phyloP scores from a whole-genome alignment of 306 rosid genomes.

The Myrica gale region DNA sequence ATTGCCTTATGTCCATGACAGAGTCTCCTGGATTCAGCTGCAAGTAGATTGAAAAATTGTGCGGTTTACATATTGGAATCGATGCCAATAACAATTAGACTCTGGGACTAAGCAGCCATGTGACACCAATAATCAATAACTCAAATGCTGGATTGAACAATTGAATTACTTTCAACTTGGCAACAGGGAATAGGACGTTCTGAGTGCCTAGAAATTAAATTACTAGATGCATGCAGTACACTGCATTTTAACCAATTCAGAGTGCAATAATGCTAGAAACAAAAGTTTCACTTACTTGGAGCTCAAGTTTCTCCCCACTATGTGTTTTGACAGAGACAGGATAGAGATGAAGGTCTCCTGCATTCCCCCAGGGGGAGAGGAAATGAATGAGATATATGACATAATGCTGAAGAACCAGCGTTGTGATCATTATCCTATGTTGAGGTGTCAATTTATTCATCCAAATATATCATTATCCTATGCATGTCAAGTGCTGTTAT shows the following conservation, averaged over 20 bases:
- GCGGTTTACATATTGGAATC: constrained; percentile 7
- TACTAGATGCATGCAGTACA: background rate
- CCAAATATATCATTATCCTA: background rate
- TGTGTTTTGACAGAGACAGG: constrained; percentile 87
- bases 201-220: constrained; percentile 2
- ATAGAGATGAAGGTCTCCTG: constrained; percentile 93
- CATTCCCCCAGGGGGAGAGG: constrained; percentile 27
- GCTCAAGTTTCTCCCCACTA: constrained; percentile 90
- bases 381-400: constrained; percentile 17
- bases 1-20: constrained; percentile 92
- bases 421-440: constrained; percentile 6
- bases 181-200: constrained; percentile 4
- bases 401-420: constrained; percentile 12
- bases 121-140: background rate
- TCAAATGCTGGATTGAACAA: constrained; percentile 1
- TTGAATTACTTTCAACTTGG: background rate
- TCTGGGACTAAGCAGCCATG: background rate
- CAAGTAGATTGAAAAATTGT: constrained; percentile 30
- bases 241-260: background rate
- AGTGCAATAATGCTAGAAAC: background rate
- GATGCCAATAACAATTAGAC: too few species aligned
- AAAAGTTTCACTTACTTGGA: constrained; percentile 66
- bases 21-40: constrained; percentile 99
- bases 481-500: too few species aligned
- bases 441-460: background rate